These are phyloP conservation scores for Penicillium sumatraense DNA, from an alignment of 2,329 filamentous ascomycete species.

Conservation along the genomic window DNA sequence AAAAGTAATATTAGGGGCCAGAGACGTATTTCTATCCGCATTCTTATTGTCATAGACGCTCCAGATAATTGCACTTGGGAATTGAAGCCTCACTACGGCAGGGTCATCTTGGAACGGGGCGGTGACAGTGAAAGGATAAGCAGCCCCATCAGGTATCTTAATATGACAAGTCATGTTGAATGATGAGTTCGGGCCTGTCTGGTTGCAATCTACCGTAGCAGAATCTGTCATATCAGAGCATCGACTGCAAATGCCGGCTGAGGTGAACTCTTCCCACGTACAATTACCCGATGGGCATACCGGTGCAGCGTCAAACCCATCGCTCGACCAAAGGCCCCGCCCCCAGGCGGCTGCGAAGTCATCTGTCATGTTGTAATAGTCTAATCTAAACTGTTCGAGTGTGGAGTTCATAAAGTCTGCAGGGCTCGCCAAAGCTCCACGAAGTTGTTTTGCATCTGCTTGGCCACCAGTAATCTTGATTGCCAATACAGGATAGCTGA, in stretches of 20 bases:
- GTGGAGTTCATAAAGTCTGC: too few species aligned
- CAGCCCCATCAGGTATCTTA: not conserved
- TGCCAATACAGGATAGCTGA: conserved; percentile 4
- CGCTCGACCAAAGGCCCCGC: not conserved
- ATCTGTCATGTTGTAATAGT: not conserved
- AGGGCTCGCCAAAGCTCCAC: too few species aligned
- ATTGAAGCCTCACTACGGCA: too few species aligned
- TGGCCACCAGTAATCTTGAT: not conserved
- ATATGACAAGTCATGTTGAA: not conserved
- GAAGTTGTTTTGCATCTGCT: not conserved
- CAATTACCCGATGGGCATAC: conserved; percentile 6
- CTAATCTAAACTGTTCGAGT: too few species aligned
- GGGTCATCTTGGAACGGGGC: not conserved
- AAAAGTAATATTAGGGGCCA: too few species aligned
- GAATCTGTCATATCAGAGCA: not conserved
- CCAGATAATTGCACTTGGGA: too few species aligned
- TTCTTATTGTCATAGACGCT: too few species aligned
- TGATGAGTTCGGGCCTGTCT: not conserved
- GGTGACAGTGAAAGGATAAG: not conserved
- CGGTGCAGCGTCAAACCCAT: not conserved
- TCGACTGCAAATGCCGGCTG: not conserved
- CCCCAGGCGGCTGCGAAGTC: too few species aligned
- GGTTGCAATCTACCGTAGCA: not conserved
- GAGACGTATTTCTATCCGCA: too few species aligned
- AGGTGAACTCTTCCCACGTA: conserved; percentile 2